Conservation (phyloP, 2,329 filamentous ascomycete genomes). For the Hypoxylon sp. region DNA sequence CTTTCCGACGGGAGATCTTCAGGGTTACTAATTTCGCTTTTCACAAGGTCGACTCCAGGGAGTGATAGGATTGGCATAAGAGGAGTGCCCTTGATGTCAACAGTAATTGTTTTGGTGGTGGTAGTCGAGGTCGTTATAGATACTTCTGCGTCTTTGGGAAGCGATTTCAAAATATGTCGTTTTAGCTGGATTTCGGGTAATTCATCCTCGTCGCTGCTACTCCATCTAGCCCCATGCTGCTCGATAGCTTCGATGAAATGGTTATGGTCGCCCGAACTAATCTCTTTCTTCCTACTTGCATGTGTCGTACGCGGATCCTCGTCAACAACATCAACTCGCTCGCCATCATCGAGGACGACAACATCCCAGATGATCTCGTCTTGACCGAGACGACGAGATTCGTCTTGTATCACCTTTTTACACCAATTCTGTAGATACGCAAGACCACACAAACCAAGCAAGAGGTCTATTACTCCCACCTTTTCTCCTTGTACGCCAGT, state of each 20-base stretch:
- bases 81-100: slow-evolving; percentile 70
- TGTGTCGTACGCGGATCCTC: slow-evolving; percentile 55
- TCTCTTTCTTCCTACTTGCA: slow-evolving; percentile 45
- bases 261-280: slow-evolving; percentile 44
- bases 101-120: slow-evolving; percentile 74
- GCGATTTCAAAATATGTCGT: slow-evolving; percentile 67
- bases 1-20: slow-evolving; percentile 41
- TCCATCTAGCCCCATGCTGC: slow-evolving; percentile 50
- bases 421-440: slow-evolving; percentile 74
- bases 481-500: slow-evolving; percentile 72
- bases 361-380: slow-evolving; percentile 77
- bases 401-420: slow-evolving; percentile 65
- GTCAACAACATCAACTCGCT: slow-evolving; percentile 68
- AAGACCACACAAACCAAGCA: slow-evolving; percentile 72
- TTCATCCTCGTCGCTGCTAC: slow-evolving; percentile 58
- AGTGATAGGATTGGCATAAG: slow-evolving; percentile 68
- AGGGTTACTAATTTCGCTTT: slow-evolving; percentile 57
- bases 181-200: slow-evolving; percentile 64
- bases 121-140: slow-evolving; percentile 72
- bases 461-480: slow-evolving; percentile 72
- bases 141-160: slow-evolving; percentile 70
- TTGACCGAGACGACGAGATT: slow-evolving; percentile 61
- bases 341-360: slow-evolving; percentile 72
- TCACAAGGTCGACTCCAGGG: slow-evolving; percentile 71
- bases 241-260: slow-evolving; percentile 57